Conservation (phyloP, 371 early-diverging fungal genomes). For the Lichtheimia hyalospora region DNA sequence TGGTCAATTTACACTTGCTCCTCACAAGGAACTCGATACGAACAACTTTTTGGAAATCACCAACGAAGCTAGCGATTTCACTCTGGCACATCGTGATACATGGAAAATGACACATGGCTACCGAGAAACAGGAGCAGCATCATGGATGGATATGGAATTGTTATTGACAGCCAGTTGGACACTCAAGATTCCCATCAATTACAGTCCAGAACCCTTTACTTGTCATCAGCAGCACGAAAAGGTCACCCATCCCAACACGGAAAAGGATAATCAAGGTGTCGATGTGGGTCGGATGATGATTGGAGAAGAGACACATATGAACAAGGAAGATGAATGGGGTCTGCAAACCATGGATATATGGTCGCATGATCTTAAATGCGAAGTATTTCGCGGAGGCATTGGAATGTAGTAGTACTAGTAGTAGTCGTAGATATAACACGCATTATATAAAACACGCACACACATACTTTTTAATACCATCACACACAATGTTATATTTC, state of each 20-base stretch:
- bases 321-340: slow-evolving; percentile 39
- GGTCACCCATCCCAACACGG: slow-evolving; percentile 23
- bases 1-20: slow-evolving; percentile 14
- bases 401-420: slow-evolving; percentile 5
- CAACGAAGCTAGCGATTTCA: slow-evolving; percentile 46
- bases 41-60: slow-evolving; percentile 31
- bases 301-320: slow-evolving; percentile 29
- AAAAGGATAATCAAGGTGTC: slow-evolving; percentile 26
- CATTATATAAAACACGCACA: neutral
- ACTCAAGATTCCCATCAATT: slow-evolving; percentile 32
- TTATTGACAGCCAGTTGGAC: slow-evolving; percentile 46
- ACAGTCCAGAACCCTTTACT: slow-evolving; percentile 28
- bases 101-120: slow-evolving; percentile 41
- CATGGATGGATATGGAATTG: slow-evolving; percentile 50
- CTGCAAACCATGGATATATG: slow-evolving; percentile 29
- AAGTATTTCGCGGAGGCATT: slow-evolving; percentile 43
- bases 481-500: neutral
- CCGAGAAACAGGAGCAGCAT: slow-evolving; percentile 39
- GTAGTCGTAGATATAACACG: neutral
- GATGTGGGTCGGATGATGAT: slow-evolving; percentile 30
- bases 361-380: slow-evolving; percentile 30
- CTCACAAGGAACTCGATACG: slow-evolving; percentile 10
- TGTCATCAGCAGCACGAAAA: slow-evolving; percentile 45
- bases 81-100: slow-evolving; percentile 46
- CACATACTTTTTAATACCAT: neutral